Percentiles rank a stretch among this genome's conserved stretches.
These are phyloP conservation scores for Lasiosphaeria ovina DNA, from an alignment of 495 filamentous ascomycete genomes.

Conservation along the genomic window DNA sequence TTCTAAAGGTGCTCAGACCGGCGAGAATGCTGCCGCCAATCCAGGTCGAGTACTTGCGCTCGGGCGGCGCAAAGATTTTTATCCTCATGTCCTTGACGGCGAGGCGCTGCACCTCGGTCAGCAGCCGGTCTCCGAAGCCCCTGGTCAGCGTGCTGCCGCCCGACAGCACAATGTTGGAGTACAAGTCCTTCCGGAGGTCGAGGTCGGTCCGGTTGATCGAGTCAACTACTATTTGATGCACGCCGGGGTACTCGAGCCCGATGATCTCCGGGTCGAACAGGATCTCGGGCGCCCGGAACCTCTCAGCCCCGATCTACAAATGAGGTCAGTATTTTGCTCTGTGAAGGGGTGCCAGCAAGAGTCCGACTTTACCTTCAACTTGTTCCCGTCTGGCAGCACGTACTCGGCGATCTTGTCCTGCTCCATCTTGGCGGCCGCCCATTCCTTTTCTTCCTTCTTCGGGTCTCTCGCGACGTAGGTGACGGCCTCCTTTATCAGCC, in stretches of 20 bases:
- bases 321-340: conserved; percentile 10
- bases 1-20: conserved; percentile 95
- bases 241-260: conserved; percentile 92
- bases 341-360: background rate
- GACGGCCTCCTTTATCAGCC: conserved; percentile 92
- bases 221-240: conserved; percentile 97
- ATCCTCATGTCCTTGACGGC: conserved; percentile 99
- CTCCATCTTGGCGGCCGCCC: conserved; percentile 64
- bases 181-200: conserved; percentile 90
- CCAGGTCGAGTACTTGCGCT: conserved; percentile 98
- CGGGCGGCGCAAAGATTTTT: conserved; percentile 95
- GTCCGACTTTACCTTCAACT: conserved; percentile 65
- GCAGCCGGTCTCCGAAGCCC: conserved; percentile 91
- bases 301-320: conserved; percentile 75
- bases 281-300: conserved; percentile 95
- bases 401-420: conserved; percentile 78
- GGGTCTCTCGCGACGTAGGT: conserved; percentile 90
- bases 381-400: conserved; percentile 85
- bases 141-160: conserved; percentile 84
- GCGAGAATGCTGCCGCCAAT: conserved; percentile 98
- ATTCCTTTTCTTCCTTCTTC: conserved; percentile 94
- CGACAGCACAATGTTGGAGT: conserved; percentile 94
- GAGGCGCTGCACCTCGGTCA: conserved; percentile 86
- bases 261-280: conserved; percentile 97
- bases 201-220: conserved; percentile 96